A percentile compares a stretch with the other conserved stretches of the same genome.
These are phyloP conservation scores for Hirsutella thompsonii DNA, from an alignment of 2,329 filamentous ascomycete species.

Conservation along the genomic window DNA sequence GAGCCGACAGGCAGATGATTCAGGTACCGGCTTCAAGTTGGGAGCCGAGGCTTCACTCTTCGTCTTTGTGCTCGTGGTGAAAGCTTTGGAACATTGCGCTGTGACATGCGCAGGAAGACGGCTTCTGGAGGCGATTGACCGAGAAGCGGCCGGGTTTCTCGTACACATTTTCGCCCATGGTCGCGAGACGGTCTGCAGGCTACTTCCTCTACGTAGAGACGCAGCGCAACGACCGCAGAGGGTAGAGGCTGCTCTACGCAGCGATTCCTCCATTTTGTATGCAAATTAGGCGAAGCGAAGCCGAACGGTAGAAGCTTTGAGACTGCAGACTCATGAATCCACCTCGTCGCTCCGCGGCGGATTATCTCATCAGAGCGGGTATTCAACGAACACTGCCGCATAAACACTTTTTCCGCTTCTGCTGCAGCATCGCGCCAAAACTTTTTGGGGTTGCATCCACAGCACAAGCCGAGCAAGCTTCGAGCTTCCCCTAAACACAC, in stretches of 20 bases:
- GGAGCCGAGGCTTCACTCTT: conserved; percentile 15
- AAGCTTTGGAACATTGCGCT: conserved; percentile 11
- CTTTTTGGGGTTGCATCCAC: conserved; percentile 18
- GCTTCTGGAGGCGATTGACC: conserved; percentile 7
- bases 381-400: conserved; percentile 3
- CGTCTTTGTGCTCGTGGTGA: conserved; percentile 15
- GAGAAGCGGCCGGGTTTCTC: conserved; percentile 9
- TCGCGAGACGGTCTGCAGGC: conserved; percentile 8
- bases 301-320: not conserved
- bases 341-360: not conserved
- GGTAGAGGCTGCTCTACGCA: conserved; percentile 24
- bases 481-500: conserved; percentile 7
- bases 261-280: conserved; percentile 23
- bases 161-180: conserved; percentile 14
- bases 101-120: conserved; percentile 8
- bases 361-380: conserved; percentile 13
- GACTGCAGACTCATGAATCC: not conserved
- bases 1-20: conserved; percentile 24
- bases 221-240: conserved; percentile 27
- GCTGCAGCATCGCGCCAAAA: conserved; percentile 13
- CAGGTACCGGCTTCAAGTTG: conserved; percentile 3
- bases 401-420: conserved; percentile 22
- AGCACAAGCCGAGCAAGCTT: conserved; percentile 3
- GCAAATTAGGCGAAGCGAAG: not conserved
- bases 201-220: conserved; percentile 18